A percentile compares a stretch with the other conserved stretches of the same genome.
phyloP scores from a whole-genome alignment of 441 rosid genomes.

The Erodium moschatum region DNA sequence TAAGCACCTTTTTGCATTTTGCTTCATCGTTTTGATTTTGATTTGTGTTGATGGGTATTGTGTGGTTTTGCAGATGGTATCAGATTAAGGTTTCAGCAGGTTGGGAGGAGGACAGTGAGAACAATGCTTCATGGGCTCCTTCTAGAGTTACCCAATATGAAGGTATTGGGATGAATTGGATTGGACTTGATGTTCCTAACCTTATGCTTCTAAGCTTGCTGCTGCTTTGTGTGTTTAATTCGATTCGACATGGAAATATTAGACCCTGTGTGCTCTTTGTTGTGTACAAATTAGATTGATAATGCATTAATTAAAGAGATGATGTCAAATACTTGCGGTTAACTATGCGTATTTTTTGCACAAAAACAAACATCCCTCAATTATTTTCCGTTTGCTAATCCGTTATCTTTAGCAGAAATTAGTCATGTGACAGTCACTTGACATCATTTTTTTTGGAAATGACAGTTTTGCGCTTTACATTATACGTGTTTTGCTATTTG shows the following conservation, averaged over 20 bases:
- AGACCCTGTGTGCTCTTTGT: neutral
- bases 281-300: neutral
- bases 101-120: constrained; percentile 5
- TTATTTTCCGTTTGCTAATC: too few relatives aligned
- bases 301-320: too few relatives aligned
- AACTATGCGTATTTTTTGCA: too few relatives aligned
- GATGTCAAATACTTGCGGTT: too few relatives aligned
- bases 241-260: neutral
- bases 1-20: neutral
- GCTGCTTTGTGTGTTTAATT: neutral
- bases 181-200: neutral
- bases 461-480: too few relatives aligned
- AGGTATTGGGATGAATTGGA: neutral
- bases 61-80: constrained; percentile 3
- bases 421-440: too few relatives aligned
- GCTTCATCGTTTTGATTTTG: neutral
- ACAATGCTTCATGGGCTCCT: neutral
- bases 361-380: too few relatives aligned
- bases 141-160: neutral
- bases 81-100: constrained; percentile 1
- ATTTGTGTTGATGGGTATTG: neutral
- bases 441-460: too few relatives aligned
- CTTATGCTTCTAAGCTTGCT: neutral
- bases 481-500: too few relatives aligned
- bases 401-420: too few relatives aligned